Conservation (phyloP, 352 stramenopile species). For the Phytophthora boehmeriae region DNA sequence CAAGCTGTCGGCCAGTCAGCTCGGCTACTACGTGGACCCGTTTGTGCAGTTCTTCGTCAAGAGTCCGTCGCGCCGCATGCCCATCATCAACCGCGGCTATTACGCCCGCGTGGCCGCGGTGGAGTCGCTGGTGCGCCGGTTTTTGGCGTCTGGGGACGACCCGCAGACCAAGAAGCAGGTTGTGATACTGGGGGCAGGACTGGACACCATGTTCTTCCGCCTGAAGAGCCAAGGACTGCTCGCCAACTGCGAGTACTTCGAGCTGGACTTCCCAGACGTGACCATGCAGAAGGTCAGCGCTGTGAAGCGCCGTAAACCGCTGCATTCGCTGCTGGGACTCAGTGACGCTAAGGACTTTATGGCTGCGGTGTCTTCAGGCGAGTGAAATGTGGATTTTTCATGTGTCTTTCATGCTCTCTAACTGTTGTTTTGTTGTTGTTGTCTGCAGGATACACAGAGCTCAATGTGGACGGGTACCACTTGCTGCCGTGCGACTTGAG, state of each 20-base stretch:
- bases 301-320: constrained; percentile 71
- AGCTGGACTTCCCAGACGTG: constrained; percentile 84
- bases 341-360: constrained; percentile 47
- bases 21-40: constrained; percentile 82
- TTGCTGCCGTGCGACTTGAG: constrained; percentile 80
- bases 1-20: constrained; percentile 78
- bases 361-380: constrained; percentile 54
- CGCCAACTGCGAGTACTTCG: constrained; percentile 75
- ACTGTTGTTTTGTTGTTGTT: neutral
- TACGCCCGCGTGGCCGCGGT: constrained; percentile 82
- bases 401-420: neutral
- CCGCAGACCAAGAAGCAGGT: constrained; percentile 59
- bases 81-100: constrained; percentile 90
- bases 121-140: constrained; percentile 72
- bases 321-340: constrained; percentile 55
- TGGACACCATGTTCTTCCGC: constrained; percentile 89
- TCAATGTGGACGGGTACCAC: constrained; percentile 77
- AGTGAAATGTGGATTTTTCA: neutral
- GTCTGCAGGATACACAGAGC: constrained; percentile 55
- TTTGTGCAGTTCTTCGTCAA: constrained; percentile 88
- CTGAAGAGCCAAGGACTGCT: constrained; percentile 50
- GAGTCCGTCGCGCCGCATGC: constrained; percentile 81
- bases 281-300: constrained; percentile 81
- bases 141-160: constrained; percentile 38
- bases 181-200: constrained; percentile 78